phyloP scores from a whole-genome alignment of 2,329 filamentous ascomycete genomes.

The Cercospora zeina region DNA sequence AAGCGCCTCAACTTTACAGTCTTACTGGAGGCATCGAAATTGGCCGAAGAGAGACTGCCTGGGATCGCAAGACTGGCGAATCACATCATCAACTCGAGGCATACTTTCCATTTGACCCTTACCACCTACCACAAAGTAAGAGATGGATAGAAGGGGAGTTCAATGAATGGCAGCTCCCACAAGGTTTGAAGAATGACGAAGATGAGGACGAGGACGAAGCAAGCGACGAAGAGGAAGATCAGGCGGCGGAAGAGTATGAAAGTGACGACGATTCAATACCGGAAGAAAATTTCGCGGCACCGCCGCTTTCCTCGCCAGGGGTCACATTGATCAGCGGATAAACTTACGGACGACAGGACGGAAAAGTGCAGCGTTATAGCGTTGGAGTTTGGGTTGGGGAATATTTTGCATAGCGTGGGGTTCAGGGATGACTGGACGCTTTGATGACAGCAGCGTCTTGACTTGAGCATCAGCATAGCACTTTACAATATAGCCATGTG shows the following conservation, averaged over 20 bases:
- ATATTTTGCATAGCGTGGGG: slow-evolving; percentile 26
- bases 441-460: slow-evolving; percentile 24
- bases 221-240: slow-evolving; percentile 45
- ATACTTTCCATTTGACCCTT: slow-evolving; percentile 97
- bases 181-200: slow-evolving; percentile 59
- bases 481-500: not conserved
- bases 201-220: slow-evolving; percentile 53
- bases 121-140: slow-evolving; percentile 82
- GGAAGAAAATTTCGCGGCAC: slow-evolving; percentile 28
- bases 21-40: slow-evolving; percentile 53
- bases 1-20: slow-evolving; percentile 57
- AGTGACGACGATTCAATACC: slow-evolving; percentile 35
- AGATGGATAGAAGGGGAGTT: slow-evolving; percentile 86
- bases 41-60: slow-evolving; percentile 57
- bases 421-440: slow-evolving; percentile 27
- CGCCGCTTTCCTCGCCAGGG: slow-evolving; percentile 20
- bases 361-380: slow-evolving; percentile 24
- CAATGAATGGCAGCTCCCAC: slow-evolving; percentile 73
- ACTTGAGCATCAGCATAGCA: slow-evolving; percentile 29
- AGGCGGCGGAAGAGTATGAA: slow-evolving; percentile 42
- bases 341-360: slow-evolving; percentile 19
- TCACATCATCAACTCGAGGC: slow-evolving; percentile 83
- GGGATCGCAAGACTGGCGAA: slow-evolving; percentile 63
- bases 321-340: slow-evolving; percentile 24
- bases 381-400: slow-evolving; percentile 16